Percentiles rank a stretch among this genome's conserved stretches.
Conservation (phyloP, 176 grass and related monocot genomes). For the Chrysopogon serrulatus region DNA sequence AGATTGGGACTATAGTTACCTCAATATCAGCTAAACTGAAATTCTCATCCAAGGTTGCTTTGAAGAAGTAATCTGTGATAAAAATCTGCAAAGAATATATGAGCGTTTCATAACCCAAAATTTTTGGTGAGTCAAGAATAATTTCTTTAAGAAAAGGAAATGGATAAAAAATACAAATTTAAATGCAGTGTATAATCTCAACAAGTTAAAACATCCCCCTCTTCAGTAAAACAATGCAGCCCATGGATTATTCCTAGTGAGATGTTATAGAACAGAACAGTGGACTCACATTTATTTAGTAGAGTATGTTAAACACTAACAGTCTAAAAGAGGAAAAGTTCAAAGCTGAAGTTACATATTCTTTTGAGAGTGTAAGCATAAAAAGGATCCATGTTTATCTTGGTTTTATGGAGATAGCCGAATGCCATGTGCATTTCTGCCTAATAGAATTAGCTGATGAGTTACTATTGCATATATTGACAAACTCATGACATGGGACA, state of each 20-base stretch:
- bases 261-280: neutral
- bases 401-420: neutral
- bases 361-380: neutral
- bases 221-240: neutral
- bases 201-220: neutral
- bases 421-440: neutral
- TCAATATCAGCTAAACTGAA: constrained; percentile 76
- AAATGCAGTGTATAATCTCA: constrained; percentile 8
- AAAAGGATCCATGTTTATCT: neutral
- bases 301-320: neutral
- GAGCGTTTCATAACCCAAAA: neutral
- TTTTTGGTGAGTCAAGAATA: neutral
- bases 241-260: neutral
- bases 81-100: constrained; percentile 60
- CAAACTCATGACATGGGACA: neutral
- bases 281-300: neutral
- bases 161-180: neutral
- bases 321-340: neutral
- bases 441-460: neutral
- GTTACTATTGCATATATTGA: neutral
- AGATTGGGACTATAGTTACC: constrained; percentile 37
- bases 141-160: neutral
- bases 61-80: constrained; percentile 98
- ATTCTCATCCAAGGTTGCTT: constrained; percentile 67
- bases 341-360: neutral